phyloP scores from a whole-genome alignment of 2,329 filamentous ascomycete species.

The Xylariales sp. region DNA sequence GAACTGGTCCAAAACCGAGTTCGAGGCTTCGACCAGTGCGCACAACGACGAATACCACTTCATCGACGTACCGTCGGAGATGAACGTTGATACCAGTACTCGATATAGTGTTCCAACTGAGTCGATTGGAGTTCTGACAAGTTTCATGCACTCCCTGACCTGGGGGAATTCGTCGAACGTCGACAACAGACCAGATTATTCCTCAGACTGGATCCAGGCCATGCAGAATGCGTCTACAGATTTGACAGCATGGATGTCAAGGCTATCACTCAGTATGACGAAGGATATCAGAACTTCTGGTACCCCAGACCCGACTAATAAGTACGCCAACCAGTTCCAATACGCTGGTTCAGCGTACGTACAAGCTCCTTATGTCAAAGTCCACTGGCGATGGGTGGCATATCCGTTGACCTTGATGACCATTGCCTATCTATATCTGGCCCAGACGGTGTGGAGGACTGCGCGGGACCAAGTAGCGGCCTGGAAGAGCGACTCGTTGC shows the following conservation, averaged over 20 bases:
- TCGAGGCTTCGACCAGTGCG: constrained; percentile 21
- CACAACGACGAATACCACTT: constrained; percentile 28
- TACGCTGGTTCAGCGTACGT: constrained; percentile 24
- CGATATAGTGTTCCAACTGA: constrained; percentile 27
- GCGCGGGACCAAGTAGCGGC: constrained; percentile 30
- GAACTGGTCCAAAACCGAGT: constrained; percentile 26
- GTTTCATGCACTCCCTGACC: constrained; percentile 28
- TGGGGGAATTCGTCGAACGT: constrained; percentile 26
- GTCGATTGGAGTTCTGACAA: constrained; percentile 25
- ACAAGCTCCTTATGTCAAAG: constrained; percentile 27
- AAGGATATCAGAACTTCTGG: constrained; percentile 32
- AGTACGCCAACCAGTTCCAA: constrained; percentile 17
- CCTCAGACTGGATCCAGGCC: constrained; percentile 33
- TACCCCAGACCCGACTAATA: constrained; percentile 8
- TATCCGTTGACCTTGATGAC: constrained; percentile 30
- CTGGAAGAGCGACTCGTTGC: constrained; percentile 34
- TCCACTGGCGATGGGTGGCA: constrained; percentile 32
- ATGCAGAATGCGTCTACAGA: constrained; percentile 29
- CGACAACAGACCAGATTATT: constrained; percentile 24
- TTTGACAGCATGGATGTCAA: constrained; percentile 27
- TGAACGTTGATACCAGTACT: constrained; percentile 21
- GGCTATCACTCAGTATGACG: constrained; percentile 30
- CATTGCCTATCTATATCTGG: constrained; percentile 30
- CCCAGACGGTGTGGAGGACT: constrained; percentile 30
- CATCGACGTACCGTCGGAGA: constrained; percentile 22